Percentiles rank a stretch among this genome's conserved stretches.
Conservation (phyloP, 1,139 yeast species). For the Pichia terricola region DNA sequence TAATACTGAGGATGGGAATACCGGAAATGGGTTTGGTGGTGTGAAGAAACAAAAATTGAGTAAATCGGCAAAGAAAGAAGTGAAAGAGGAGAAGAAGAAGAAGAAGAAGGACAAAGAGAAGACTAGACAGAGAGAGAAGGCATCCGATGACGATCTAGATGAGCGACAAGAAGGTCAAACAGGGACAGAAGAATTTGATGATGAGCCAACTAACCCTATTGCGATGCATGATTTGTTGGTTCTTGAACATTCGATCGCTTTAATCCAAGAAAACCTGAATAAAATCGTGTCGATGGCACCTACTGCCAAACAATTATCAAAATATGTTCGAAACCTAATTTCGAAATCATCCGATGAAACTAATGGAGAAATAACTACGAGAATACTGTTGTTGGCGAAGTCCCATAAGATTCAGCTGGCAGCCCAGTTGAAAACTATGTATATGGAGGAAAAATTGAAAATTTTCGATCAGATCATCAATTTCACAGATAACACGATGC, state of each 20-base stretch:
- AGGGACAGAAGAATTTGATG: slow-evolving; percentile 10
- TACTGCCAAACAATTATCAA: slow-evolving; percentile 5
- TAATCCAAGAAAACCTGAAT: slow-evolving; percentile 10
- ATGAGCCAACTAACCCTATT: slow-evolving; percentile 8
- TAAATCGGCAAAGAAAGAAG: slow-evolving; percentile 1
- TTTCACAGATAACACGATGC: slow-evolving; percentile 22
- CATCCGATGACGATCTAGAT: not conserved
- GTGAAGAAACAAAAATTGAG: not conserved
- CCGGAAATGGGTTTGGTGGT: not conserved
- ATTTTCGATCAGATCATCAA: slow-evolving; percentile 24
- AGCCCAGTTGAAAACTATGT: slow-evolving; percentile 45
- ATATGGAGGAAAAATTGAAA: slow-evolving; percentile 36
- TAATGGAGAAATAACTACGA: slow-evolving; percentile 13
- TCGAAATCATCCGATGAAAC: slow-evolving; percentile 42
- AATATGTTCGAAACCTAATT: slow-evolving; percentile 32
- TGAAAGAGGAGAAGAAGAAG: not conserved
- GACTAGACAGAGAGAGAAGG: not conserved
- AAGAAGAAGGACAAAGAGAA: not conserved
- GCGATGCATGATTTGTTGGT: slow-evolving; percentile 29
- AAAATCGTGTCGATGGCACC: slow-evolving; percentile 10
- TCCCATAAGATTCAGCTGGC: slow-evolving; percentile 51
- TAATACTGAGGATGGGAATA: slow-evolving; percentile 4
- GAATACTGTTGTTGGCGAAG: slow-evolving; percentile 31
- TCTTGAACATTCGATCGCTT: slow-evolving; percentile 10
- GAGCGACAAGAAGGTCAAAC: not conserved